Percentiles rank a stretch among this genome's conserved stretches.
phyloP scores from a whole-genome alignment of 192 early-diverging fungal species.

The Umbelopsis vinacea region DNA sequence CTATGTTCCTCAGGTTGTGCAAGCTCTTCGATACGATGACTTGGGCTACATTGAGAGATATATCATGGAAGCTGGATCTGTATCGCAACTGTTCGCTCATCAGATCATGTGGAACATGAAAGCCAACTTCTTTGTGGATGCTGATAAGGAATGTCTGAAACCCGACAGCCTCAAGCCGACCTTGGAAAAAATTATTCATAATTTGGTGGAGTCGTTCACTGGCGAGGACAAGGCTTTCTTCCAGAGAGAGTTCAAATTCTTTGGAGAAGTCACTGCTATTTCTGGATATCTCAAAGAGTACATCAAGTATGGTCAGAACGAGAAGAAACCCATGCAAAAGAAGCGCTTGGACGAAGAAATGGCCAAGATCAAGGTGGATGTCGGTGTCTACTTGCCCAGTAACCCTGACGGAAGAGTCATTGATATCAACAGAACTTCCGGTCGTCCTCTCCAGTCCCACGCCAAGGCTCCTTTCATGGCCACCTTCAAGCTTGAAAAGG shows the following conservation, averaged over 20 bases:
- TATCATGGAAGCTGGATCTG: constrained; percentile 90
- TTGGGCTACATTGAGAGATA: constrained; percentile 95
- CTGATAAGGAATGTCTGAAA: constrained; percentile 46
- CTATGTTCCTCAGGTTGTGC: constrained; percentile 98
- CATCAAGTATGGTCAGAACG: constrained; percentile 86
- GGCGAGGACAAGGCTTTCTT: constrained; percentile 91
- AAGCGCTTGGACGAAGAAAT: constrained; percentile 99
- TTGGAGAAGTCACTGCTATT: constrained; percentile 93
- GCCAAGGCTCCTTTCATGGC: constrained; percentile 99
- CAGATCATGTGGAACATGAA: constrained; percentile 99
- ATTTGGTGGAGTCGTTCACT: constrained; percentile 79
- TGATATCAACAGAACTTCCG: constrained; percentile 94
- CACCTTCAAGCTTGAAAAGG: constrained; percentile 87
- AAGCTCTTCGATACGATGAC: constrained; percentile 88
- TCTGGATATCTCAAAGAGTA: constrained; percentile 96
- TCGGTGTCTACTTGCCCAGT: constrained; percentile 96
- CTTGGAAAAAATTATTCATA: constrained; percentile 85
- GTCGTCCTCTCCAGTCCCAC: constrained; percentile 93
- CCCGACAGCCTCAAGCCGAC: constrained; percentile 90
- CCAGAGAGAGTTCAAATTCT: constrained; percentile 96
- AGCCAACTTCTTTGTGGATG: constrained; percentile 91
- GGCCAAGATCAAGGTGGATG: constrained; percentile 90
- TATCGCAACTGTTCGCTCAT: constrained; percentile 97
- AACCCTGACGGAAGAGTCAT: constrained; percentile 96
- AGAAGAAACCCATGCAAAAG: constrained; percentile 82